Base-by-base conservation (phyloP, 1,139 yeast genomes). In the Citeromyces siamensis region DNA sequence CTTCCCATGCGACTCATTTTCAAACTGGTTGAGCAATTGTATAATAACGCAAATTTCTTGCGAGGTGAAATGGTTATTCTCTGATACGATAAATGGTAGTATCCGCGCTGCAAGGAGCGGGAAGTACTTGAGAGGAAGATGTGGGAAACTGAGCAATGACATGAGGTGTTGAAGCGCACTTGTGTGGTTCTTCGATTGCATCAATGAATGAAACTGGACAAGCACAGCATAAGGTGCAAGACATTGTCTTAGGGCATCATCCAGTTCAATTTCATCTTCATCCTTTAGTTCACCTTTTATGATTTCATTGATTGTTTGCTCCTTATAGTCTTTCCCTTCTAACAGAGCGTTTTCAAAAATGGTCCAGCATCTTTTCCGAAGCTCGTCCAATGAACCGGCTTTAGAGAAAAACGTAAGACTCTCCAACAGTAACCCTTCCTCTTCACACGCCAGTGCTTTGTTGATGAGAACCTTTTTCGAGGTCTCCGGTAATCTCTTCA, bases 191-290 rank as follows among this genome's bases (percentile, higher is more conserved):
- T 50, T 12, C 51, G 56, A 16, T 43, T 39, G 12, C 46, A 43
- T 39, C 49, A 57, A 40, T 37, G 50, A 16, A 19, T 26, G 20
- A 22, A 29, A 75, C 42, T 68, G 71, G 39, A 60, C 63, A 35
- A 81, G 57, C 1, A 80, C 78, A 1, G 84, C 88, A 50, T 78
- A 79, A 20, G 93, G 93, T 0, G 90, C 62, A 36, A 81, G 55
- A 34, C 81, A 68, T 53, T 80, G 86, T 44, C 74, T 70, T 42
- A 81, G 67, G 2, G 71, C 62, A 2, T 82, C 75, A 26, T 78
- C 68, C 5, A 68, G 50, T 6, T 57, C 57, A 33, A 69, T 56
- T 5, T 53, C 52, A 3, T 50, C 44, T 6, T 51, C 48, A 21
- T 23, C 23, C 14, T 27, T 34, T 4, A 46, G 35, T n/a, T 37